Evolutionary conservation across 495 filamentous ascomycete species (phyloP).

Genomic region (Xylaria nigripes): DNA sequence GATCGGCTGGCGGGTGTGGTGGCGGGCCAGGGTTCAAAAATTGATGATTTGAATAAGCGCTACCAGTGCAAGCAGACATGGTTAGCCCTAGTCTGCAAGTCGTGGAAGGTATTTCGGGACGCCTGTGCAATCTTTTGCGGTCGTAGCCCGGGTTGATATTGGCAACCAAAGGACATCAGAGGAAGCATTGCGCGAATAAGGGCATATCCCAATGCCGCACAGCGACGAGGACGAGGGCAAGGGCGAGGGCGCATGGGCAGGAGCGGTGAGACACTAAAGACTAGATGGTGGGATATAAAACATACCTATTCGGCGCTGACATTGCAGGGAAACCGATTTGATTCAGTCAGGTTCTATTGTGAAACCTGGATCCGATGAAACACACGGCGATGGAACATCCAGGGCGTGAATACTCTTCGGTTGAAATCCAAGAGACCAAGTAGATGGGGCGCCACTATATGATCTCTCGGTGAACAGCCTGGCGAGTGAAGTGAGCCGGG

Average conservation of each 20-base stretch:
- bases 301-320: constrained; percentile 26
- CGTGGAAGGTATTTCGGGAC: background rate
- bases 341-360: background rate
- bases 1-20: constrained; percentile 78
- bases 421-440: background rate
- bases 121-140: background rate
- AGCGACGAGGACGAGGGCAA: too few species aligned
- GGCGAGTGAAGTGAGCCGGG: background rate
- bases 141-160: background rate
- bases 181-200: background rate
- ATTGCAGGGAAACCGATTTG: constrained; percentile 8
- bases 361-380: background rate
- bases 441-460: background rate
- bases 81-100: constrained; percentile 12
- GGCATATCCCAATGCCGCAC: background rate
- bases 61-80: constrained; percentile 15
- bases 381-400: background rate
- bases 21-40: constrained; percentile 98
- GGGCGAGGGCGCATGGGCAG: constrained; percentile 4
- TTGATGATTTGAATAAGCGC: constrained; percentile 57
- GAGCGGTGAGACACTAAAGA: background rate
- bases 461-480: background rate
- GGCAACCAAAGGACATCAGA: background rate
- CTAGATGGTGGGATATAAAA: background rate
- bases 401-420: constrained; percentile 4